These are phyloP conservation scores for Kurtzmaniella natalensis DNA, from an alignment of 1,139 yeast species.

Conservation along the genomic window DNA sequence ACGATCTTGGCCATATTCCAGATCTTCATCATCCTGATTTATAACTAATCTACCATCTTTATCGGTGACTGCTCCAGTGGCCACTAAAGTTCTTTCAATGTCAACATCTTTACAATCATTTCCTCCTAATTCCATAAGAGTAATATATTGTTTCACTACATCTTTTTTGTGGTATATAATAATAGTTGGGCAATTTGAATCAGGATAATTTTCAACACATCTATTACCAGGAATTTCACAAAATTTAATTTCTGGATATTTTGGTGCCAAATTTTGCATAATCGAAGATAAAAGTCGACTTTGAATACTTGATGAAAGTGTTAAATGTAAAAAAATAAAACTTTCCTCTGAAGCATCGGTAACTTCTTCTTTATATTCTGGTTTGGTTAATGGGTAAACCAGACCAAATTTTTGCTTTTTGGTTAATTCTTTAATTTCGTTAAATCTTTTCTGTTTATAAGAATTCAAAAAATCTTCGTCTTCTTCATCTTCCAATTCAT, in stretches of 20 bases:
- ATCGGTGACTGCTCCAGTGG: slow-evolving; percentile 57
- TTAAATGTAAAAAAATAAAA: slow-evolving; percentile 74
- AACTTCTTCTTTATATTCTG: slow-evolving; percentile 82
- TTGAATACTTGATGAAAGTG: slow-evolving; percentile 66
- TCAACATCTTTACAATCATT: slow-evolving; percentile 66
- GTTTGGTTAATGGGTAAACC: slow-evolving; percentile 73
- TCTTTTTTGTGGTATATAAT: slow-evolving; percentile 73
- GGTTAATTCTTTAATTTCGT: slow-evolving; percentile 61
- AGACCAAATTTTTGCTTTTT: slow-evolving; percentile 68
- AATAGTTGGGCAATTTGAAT: slow-evolving; percentile 84
- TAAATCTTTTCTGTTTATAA: slow-evolving; percentile 73
- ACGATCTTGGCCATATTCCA: slow-evolving; percentile 38
- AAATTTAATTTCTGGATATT: slow-evolving; percentile 78
- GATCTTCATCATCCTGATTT: slow-evolving; percentile 57
- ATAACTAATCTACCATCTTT: slow-evolving; percentile 62
- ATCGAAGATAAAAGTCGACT: slow-evolving; percentile 63
- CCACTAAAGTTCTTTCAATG: slow-evolving; percentile 65
- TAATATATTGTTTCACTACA: slow-evolving; percentile 73
- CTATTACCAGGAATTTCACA: slow-evolving; percentile 86
- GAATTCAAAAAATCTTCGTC: slow-evolving; percentile 70
- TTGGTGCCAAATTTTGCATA: slow-evolving; percentile 47
- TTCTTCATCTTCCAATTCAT: slow-evolving; percentile 74
- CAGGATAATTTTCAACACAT: slow-evolving; percentile 91
- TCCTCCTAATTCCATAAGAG: slow-evolving; percentile 81
- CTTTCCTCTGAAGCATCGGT: slow-evolving; percentile 65